Evolutionary conservation across 441 rosid genomes (phyloP), one percentile per base, ranked within the genome.

Genomic region (Populus hybrid): DNA sequence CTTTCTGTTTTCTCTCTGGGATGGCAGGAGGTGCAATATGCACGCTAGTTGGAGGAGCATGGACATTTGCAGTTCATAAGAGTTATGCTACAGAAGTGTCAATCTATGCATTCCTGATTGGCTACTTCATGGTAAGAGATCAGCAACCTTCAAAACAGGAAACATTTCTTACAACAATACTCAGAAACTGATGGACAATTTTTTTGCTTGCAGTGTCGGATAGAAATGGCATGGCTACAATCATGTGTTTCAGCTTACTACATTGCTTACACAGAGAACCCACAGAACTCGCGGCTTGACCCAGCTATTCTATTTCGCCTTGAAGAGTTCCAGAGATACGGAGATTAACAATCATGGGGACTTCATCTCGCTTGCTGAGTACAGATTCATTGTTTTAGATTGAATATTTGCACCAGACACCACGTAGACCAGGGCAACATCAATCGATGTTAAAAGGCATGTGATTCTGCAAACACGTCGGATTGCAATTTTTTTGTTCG

Each of bases 191-290:
- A 69, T 68, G 35, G 5, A 75, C 7, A 33, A 66, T 74, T 8
- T 36, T 78, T 21, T 84, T 69, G 73, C 75, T 76, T 81, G 21
- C 93, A 95, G 99, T 83, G 90, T 76, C 90, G 92, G 63, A 69
- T 91, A 77, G 95, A 81, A 35, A 80, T 90, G 91, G 90, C 87
- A 11, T 90, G 95, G 98, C 75, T 87, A 50, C 95, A 92, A 80
- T 94, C 94, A 1, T 91, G 97, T 76, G 90, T 95, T 64, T 80
- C 89, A 23, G 97, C 97, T 20, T 93, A 93, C 87, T 95, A 92
- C 67, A 88, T 90, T 38, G 93, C 93, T 71, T 95, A 92, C 31
- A 85, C 93, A 16, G 98, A 93, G 86, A 89, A 90, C 80, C 92
- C 97, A 31, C 84, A 83, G 45, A 84, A 73, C 77, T 74, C 45